Conservation (phyloP, 768 basidiomycete species). For the Harrya chromipes region DNA sequence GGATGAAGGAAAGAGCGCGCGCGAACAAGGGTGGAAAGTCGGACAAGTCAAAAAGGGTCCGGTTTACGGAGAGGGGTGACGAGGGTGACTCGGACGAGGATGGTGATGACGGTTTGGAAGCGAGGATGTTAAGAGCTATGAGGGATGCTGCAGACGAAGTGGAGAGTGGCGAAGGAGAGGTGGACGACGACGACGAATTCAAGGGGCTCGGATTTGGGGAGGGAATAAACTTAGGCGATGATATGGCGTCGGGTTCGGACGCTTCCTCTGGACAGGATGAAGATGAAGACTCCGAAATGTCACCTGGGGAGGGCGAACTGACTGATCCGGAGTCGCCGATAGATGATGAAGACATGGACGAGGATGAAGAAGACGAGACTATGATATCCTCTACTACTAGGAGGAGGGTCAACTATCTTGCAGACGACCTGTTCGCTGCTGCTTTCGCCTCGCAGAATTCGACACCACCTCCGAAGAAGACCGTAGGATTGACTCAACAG, state of each 20-base stretch:
- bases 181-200: slow-evolving; percentile 20
- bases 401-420: slow-evolving; percentile 53
- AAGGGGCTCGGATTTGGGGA: not conserved
- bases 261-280: slow-evolving; percentile 13
- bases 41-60: slow-evolving; percentile 15
- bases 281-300: slow-evolving; percentile 12
- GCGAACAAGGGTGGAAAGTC: slow-evolving; percentile 11
- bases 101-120: slow-evolving; percentile 22
- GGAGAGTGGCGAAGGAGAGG: slow-evolving; percentile 14
- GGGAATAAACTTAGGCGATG: slow-evolving; percentile 11
- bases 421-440: slow-evolving; percentile 60
- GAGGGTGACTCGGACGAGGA: slow-evolving; percentile 19
- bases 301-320: slow-evolving; percentile 4
- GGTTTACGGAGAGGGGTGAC: slow-evolving; percentile 14
- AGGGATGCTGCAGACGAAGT: slow-evolving; percentile 25
- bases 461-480: slow-evolving; percentile 11
- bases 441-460: slow-evolving; percentile 44
- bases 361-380: slow-evolving; percentile 6
- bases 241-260: slow-evolving; percentile 12
- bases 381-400: slow-evolving; percentile 9
- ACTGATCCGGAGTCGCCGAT: slow-evolving; percentile 12
- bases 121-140: slow-evolving; percentile 30
- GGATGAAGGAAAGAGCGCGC: slow-evolving; percentile 47
- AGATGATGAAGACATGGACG: slow-evolving; percentile 21
- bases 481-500: slow-evolving; percentile 22